Percentiles rank a stretch among this genome's conserved stretches.
These are phyloP conservation scores for Fusarium austroafricanum DNA, from an alignment of 2,329 filamentous ascomycete genomes.

Conservation along the genomic window DNA sequence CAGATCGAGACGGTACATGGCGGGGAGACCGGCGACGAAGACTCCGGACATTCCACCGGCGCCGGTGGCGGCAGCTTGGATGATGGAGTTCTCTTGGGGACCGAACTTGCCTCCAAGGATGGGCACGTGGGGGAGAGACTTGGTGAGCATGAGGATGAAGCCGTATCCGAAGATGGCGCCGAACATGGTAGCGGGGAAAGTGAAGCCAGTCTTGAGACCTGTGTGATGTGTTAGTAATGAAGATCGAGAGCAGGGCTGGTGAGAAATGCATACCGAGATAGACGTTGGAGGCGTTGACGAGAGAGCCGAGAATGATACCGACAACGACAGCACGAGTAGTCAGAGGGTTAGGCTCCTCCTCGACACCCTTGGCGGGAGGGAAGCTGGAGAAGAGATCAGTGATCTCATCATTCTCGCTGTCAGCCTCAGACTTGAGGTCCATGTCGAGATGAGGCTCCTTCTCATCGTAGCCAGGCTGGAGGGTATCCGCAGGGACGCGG, in stretches of 20 bases:
- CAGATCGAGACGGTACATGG: constrained; percentile 67
- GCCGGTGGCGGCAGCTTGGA: constrained; percentile 69
- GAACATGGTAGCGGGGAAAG: constrained; percentile 61
- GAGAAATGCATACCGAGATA: constrained; percentile 62
- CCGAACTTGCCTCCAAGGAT: constrained; percentile 66
- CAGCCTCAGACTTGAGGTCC: constrained; percentile 45
- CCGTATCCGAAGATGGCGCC: constrained; percentile 70
- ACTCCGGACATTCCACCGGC: constrained; percentile 68
- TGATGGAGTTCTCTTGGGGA: constrained; percentile 71
- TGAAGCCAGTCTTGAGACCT: constrained; percentile 65
- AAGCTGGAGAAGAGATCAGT: constrained; percentile 56
- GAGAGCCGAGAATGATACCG: constrained; percentile 66
- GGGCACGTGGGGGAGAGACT: constrained; percentile 60
- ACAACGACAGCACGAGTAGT: constrained; percentile 67
- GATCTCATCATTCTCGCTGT: constrained; percentile 46
- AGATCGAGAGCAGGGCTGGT: background rate
- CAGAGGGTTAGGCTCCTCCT: constrained; percentile 61
- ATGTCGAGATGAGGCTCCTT: constrained; percentile 41
- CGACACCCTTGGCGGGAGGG: constrained; percentile 54
- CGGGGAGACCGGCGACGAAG: constrained; percentile 70
- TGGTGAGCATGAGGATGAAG: constrained; percentile 65
- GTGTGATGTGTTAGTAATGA: background rate
- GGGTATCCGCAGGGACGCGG: constrained; percentile 26
- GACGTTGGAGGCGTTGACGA: constrained; percentile 72
- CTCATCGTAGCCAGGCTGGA: constrained; percentile 41